These are phyloP conservation scores for Striga hermonthica DNA, from an alignment of 305 asterid species.

Conservation along the genomic window DNA sequence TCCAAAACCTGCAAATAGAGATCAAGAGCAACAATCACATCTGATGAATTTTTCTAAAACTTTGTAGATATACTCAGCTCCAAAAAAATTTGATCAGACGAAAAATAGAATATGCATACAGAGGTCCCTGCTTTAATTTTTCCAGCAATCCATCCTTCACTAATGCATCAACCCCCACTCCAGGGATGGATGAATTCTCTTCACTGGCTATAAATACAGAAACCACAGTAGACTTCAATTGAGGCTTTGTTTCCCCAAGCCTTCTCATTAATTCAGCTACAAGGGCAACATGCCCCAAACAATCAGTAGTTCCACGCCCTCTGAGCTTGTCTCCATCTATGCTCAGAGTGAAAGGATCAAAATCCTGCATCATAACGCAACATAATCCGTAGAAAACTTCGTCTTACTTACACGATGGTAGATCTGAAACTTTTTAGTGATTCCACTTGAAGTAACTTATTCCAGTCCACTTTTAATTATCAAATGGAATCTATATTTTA, in stretches of 20 bases:
- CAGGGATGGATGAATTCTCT: slow-evolving; percentile 94
- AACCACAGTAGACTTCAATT: slow-evolving; percentile 74
- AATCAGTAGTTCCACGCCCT: slow-evolving; percentile 97
- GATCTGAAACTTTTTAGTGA: slow-evolving; percentile 17
- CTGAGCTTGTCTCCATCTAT: slow-evolving; percentile 83
- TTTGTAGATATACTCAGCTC: not conserved
- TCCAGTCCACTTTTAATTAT: slow-evolving; percentile 1
- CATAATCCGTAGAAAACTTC: slow-evolving; percentile 9
- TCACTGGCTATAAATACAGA: slow-evolving; percentile 97
- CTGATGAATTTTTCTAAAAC: slow-evolving; percentile 7
- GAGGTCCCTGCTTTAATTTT: slow-evolving; percentile 77
- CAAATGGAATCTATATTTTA: slow-evolving; percentile 9
- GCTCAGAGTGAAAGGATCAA: slow-evolving; percentile 86
- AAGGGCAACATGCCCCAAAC: slow-evolving; percentile 96
- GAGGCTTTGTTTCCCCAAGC: slow-evolving; percentile 78
- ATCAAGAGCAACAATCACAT: slow-evolving; percentile 18
- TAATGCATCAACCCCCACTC: slow-evolving; percentile 91
- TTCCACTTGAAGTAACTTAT: slow-evolving; percentile 1
- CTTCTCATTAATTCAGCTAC: slow-evolving; percentile 81
- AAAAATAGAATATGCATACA: slow-evolving; percentile 46
- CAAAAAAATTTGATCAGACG: slow-evolving; percentile 8
- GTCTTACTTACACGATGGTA: not conserved
- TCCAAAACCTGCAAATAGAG: slow-evolving; percentile 71
- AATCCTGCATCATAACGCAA: slow-evolving; percentile 52
- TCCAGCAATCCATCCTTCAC: slow-evolving; percentile 81